A percentile compares a stretch with the other conserved stretches of the same genome.
phyloP scores from a whole-genome alignment of 2,329 filamentous ascomycete species.

The Pseudogymnoascus sp. region DNA sequence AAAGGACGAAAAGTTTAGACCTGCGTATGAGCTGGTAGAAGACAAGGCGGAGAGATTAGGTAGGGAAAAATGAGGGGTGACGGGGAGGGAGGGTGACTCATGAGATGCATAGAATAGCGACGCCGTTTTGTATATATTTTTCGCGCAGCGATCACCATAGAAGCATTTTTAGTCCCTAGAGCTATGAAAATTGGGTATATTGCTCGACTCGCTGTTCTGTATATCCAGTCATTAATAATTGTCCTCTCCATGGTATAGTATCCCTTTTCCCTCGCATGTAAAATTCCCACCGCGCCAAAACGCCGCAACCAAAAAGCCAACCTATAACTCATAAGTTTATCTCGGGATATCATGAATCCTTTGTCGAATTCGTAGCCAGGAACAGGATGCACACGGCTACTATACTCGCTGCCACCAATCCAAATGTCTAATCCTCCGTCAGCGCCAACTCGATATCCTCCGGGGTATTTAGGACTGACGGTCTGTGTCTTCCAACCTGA shows the following conservation, averaged over 20 bases:
- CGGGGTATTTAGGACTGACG: constrained; percentile 38
- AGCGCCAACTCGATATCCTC: neutral
- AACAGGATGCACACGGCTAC: constrained; percentile 61
- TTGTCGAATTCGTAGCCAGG: constrained; percentile 38
- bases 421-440: constrained; percentile 48
- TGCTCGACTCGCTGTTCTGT: constrained; percentile 4
- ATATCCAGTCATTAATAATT: neutral
- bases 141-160: neutral
- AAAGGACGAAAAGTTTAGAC: constrained; percentile 47
- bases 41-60: constrained; percentile 77
- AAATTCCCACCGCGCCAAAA: neutral
- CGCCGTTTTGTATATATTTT: constrained; percentile 9
- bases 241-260: neutral
- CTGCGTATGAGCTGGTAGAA: constrained; percentile 68
- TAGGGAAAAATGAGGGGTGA: constrained; percentile 41
- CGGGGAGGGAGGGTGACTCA: neutral
- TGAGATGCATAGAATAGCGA: neutral
- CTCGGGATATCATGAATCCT: neutral
- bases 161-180: constrained; percentile 5
- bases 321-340: neutral
- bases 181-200: constrained; percentile 10
- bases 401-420: constrained; percentile 55
- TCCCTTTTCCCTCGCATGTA: neutral
- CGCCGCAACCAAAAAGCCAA: constrained; percentile 1
- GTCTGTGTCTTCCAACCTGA: constrained; percentile 88